Evolutionary conservation across 176 grass and related monocot genomes (phyloP).

Genomic region (Leersia perrieri): DNA sequence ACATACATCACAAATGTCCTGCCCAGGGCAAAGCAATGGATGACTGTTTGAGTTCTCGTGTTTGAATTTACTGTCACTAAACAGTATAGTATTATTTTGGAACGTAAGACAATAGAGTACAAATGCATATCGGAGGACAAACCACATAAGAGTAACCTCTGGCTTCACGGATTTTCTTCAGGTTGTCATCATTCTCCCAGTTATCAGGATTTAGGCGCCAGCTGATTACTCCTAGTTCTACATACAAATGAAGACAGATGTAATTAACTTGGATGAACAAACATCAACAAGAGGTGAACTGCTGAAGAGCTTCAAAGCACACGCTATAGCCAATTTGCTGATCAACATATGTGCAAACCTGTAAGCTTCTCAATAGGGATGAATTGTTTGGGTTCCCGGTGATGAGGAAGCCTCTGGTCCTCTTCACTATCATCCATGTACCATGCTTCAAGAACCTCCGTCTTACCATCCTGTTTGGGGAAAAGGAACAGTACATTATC

Average conservation of each 20-base stretch:
- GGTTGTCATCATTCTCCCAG: constrained; percentile 75
- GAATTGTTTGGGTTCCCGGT: constrained; percentile 74
- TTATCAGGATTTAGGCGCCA: constrained; percentile 63
- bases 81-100: not conserved
- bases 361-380: constrained; percentile 63
- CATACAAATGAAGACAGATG: not conserved
- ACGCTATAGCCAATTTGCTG: not conserved
- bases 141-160: constrained; percentile 81
- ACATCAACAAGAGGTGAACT: not conserved
- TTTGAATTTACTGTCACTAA: not conserved
- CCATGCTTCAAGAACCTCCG: constrained; percentile 73
- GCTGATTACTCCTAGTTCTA: constrained; percentile 78
- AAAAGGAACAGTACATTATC: not conserved
- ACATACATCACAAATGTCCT: constrained; percentile 88
- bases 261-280: not conserved
- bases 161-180: constrained; percentile 84
- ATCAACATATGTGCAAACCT: constrained; percentile 36
- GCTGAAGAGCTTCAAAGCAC: not conserved
- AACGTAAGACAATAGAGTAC: not conserved
- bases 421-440: constrained; percentile 88
- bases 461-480: constrained; percentile 57
- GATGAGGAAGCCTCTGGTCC: constrained; percentile 81
- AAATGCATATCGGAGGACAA: constrained; percentile 8
- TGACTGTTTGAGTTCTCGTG: not conserved
- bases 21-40: not conserved